These are phyloP conservation scores for Scheffersomyces coipomensis DNA, from an alignment of 805 yeast species.

Conservation along the genomic window DNA sequence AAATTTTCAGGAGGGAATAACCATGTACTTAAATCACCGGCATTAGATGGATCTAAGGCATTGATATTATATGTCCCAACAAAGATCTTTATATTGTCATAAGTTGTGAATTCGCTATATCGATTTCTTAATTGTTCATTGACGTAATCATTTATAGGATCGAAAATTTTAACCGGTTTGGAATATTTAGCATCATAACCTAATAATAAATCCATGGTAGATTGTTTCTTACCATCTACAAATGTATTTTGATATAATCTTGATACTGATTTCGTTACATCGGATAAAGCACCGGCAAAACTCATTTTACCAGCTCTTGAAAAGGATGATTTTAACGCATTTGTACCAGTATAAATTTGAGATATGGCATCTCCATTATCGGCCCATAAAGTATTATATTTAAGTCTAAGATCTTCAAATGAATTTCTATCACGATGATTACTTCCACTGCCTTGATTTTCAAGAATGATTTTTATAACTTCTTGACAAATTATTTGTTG, in stretches of 20 bases:
- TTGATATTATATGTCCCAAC: constrained; percentile 88
- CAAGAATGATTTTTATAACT: constrained; percentile 50
- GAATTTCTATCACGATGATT: constrained; percentile 18
- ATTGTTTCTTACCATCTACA: constrained; percentile 87
- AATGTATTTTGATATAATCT: constrained; percentile 95
- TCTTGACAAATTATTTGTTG: constrained; percentile 79
- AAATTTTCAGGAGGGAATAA: constrained; percentile 65
- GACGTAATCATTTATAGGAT: constrained; percentile 88
- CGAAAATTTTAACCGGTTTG: constrained; percentile 68
- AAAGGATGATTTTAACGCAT: constrained; percentile 78
- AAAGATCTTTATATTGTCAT: constrained; percentile 60
- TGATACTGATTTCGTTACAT: constrained; percentile 93
- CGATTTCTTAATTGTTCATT: constrained; percentile 53
- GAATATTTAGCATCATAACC: constrained; percentile 76
- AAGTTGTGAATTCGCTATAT: constrained; percentile 56
- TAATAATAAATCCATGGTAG: constrained; percentile 80
- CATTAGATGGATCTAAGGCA: constrained; percentile 52
- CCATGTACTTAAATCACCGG: constrained; percentile 67
- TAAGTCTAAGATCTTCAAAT: constrained; percentile 55
- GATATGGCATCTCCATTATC: constrained; percentile 69
- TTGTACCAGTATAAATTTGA: constrained; percentile 59
- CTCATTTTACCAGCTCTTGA: constrained; percentile 96
- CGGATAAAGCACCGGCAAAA: constrained; percentile 94
- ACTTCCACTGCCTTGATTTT: constrained; percentile 22
- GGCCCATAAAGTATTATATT: constrained; percentile 80